Evolutionary conservation across 805 yeast species (phyloP).

Genomic region (Lipomyces kockii): DNA sequence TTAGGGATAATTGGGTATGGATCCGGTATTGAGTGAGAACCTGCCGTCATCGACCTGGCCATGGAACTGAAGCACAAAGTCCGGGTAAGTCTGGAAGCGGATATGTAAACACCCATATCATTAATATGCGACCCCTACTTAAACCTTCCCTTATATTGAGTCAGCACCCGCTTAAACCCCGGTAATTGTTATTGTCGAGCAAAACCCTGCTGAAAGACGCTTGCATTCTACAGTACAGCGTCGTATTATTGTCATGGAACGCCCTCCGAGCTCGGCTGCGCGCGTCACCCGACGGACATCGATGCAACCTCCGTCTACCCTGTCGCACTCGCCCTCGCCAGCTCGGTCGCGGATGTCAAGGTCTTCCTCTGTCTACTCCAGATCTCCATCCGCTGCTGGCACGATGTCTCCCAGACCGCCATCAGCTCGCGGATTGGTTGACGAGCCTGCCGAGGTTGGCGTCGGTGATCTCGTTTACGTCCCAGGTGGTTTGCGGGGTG

Average conservation of each 20-base stretch:
- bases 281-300: constrained; percentile 6
- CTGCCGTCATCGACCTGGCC: too few species aligned
- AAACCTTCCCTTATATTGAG: not conserved
- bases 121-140: not conserved
- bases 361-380: not conserved
- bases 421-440: constrained; percentile 22
- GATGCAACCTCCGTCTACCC: constrained; percentile 18
- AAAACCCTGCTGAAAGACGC: constrained; percentile 5
- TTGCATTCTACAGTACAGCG: not conserved
- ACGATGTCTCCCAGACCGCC: constrained; percentile 20
- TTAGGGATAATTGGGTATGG: too few species aligned
- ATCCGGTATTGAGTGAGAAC: too few species aligned
- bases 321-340: constrained; percentile 19
- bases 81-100: too few species aligned
- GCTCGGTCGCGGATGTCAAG: constrained; percentile 10
- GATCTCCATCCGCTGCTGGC: constrained; percentile 6
- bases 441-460: constrained; percentile 3
- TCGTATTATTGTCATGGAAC: constrained; percentile 5
- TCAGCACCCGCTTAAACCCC: not conserved
- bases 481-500: constrained; percentile 29
- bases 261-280: constrained; percentile 20
- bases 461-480: constrained; percentile 30
- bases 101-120: not conserved
- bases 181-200: not conserved
- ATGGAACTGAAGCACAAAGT: too few species aligned